Conservation (phyloP, 768 basidiomycete species). For the Psilocybe sp. region DNA sequence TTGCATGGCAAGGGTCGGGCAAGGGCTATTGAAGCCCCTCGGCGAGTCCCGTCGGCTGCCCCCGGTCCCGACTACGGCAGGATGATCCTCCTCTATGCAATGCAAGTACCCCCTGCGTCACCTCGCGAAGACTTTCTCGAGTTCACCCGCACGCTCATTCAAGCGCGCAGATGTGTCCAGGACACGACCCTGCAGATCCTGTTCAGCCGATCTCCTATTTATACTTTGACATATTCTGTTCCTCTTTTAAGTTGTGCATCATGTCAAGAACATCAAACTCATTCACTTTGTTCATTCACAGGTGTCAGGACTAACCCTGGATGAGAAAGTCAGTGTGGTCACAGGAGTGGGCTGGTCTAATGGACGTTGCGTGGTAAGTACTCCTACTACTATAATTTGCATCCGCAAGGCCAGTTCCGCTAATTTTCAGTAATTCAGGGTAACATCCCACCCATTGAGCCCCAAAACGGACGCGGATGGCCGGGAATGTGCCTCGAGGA, state of each 20-base stretch:
- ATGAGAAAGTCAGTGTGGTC: slow-evolving; percentile 61
- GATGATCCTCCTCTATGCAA: too few relatives aligned
- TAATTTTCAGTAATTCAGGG: slow-evolving; percentile 28
- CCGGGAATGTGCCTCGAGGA: slow-evolving; percentile 78
- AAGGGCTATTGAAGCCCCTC: too few relatives aligned
- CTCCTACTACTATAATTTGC: not conserved
- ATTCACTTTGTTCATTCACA: slow-evolving; percentile 3
- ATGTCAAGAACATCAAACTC: too few relatives aligned
- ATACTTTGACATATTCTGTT: not conserved
- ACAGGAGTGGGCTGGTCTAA: slow-evolving; percentile 68
- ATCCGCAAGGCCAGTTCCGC: not conserved
- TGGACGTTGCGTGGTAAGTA: slow-evolving; percentile 65
- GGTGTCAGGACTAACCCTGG: slow-evolving; percentile 37
- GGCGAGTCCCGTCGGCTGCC: too few relatives aligned
- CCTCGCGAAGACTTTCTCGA: too few relatives aligned
- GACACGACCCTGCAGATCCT: not conserved
- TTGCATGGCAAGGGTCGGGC: not conserved
- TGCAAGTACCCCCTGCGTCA: too few relatives aligned
- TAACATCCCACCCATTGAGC: slow-evolving; percentile 53
- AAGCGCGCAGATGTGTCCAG: too few relatives aligned
- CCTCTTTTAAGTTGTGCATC: not conserved
- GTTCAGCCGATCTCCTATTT: not conserved
- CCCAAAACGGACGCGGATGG: slow-evolving; percentile 42
- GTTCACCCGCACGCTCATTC: too few relatives aligned
- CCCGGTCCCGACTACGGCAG: too few relatives aligned